These are phyloP conservation scores for Boletus patriciae DNA, from an alignment of 768 basidiomycete species.

Conservation along the genomic window DNA sequence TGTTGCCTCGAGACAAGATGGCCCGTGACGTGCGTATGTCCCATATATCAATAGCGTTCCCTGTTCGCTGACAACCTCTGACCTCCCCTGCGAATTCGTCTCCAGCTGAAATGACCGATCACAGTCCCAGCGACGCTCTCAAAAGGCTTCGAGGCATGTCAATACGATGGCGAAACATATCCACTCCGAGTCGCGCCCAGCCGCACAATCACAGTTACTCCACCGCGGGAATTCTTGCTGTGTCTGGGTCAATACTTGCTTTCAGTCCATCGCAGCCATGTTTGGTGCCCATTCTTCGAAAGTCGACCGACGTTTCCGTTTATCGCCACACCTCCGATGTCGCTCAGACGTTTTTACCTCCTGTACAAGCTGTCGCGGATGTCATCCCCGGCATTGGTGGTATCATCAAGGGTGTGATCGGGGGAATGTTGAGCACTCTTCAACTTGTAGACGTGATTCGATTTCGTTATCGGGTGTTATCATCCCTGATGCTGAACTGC, in stretches of 20 bases:
- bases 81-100: too few species aligned
- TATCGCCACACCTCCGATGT: neutral
- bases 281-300: neutral
- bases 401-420: slow-evolving; percentile 3
- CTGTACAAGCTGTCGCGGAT: neutral
- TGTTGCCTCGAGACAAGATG: too few species aligned
- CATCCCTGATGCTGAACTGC: neutral
- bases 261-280: neutral
- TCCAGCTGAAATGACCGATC: too few species aligned
- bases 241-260: neutral
- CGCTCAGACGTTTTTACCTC: slow-evolving; percentile 7
- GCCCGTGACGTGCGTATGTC: too few species aligned
- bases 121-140: neutral
- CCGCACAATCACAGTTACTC: neutral
- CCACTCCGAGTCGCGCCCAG: neutral
- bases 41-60: too few species aligned
- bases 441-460: slow-evolving; percentile 7
- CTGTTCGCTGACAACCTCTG: too few species aligned
- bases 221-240: neutral
- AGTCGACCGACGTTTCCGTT: neutral
- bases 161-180: too few species aligned
- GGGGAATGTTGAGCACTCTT: neutral
- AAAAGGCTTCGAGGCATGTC: neutral
- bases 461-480: neutral
- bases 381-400: neutral